These are phyloP conservation scores for Setaria italica DNA, from an alignment of 202 grass and related monocot genomes.

Conservation along the genomic window DNA sequence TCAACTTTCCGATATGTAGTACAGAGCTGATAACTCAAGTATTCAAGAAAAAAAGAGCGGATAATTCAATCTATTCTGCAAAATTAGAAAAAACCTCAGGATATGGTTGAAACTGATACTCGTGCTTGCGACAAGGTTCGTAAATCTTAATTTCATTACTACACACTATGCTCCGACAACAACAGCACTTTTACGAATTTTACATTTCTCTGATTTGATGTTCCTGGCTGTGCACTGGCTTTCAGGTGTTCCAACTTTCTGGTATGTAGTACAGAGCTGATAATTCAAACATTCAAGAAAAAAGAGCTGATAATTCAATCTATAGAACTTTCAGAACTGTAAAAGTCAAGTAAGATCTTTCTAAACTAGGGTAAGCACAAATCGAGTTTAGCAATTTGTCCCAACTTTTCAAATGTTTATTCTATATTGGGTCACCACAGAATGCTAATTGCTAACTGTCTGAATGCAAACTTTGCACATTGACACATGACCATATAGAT, in stretches of 20 bases:
- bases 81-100: too few species aligned
- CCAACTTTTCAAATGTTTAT: slow-evolving; percentile 14
- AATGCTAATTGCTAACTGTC: neutral
- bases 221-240: too few species aligned
- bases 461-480: neutral
- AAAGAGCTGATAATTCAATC: too few species aligned
- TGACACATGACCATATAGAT: neutral
- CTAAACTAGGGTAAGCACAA: neutral
- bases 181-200: neutral
- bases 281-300: neutral
- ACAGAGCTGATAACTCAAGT: neutral
- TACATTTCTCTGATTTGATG: too few species aligned
- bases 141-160: too few species aligned
- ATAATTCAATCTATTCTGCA: too few species aligned
- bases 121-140: too few species aligned
- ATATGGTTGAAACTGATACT: too few species aligned
- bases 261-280: neutral
- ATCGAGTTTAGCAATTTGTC: neutral
- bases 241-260: neutral
- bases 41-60: too few species aligned
- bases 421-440: neutral
- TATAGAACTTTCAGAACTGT: slow-evolving; percentile 11
- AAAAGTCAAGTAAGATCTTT: neutral
- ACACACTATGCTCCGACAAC: neutral
- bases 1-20: neutral